phyloP scores from a whole-genome alignment of 495 filamentous ascomycete genomes.

The Neohortaea acidophila region DNA sequence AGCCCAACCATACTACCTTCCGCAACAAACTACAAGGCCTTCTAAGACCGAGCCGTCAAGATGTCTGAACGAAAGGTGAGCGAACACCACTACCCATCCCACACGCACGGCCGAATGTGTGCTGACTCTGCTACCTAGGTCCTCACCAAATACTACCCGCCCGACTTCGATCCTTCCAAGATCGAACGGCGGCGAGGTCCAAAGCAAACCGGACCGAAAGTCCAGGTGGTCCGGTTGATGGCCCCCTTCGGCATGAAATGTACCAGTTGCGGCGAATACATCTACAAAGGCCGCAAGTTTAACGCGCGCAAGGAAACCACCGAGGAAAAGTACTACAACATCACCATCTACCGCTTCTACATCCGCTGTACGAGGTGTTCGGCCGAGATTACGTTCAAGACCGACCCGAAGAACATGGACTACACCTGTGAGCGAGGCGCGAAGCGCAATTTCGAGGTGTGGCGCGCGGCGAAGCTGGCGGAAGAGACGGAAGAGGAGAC shows the following conservation, averaged over 20 bases:
- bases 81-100: constrained; percentile 34
- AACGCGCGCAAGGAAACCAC: constrained; percentile 92
- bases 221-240: constrained; percentile 89
- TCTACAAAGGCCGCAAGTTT: constrained; percentile 93
- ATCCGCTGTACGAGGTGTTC: constrained; percentile 86
- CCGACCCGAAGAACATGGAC: constrained; percentile 88
- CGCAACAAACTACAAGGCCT: neutral
- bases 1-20: too few species aligned
- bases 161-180: constrained; percentile 89
- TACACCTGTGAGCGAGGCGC: constrained; percentile 79
- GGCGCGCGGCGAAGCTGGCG: constrained; percentile 46
- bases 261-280: constrained; percentile 81
- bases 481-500: constrained; percentile 77
- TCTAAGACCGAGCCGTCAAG: constrained; percentile 15
- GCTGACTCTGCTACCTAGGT: too few species aligned
- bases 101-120: too few species aligned
- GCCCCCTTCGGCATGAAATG: constrained; percentile 94
- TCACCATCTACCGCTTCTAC: constrained; percentile 86
- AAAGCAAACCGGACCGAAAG: constrained; percentile 61
- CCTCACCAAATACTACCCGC: constrained; percentile 65
- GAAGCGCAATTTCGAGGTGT: constrained; percentile 85
- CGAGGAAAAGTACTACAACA: constrained; percentile 77
- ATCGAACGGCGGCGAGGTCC: constrained; percentile 51
- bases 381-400: constrained; percentile 78
- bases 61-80: constrained; percentile 99